Conservation (phyloP, 495 filamentous ascomycete genomes). For the Xylaria flabelliformis region DNA sequence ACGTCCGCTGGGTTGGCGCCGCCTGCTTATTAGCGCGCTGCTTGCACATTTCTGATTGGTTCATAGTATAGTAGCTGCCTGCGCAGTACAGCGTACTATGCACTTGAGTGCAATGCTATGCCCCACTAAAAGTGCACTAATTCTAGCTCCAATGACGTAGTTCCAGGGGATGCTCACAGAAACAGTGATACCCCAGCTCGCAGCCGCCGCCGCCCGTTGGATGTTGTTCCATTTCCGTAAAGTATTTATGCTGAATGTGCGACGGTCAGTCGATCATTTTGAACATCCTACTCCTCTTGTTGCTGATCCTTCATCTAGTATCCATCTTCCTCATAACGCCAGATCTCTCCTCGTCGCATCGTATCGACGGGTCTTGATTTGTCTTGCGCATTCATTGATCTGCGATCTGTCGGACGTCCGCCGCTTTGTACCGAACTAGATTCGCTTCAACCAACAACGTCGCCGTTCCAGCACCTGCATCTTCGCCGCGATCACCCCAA, state of each 20-base stretch:
- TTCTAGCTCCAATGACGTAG: constrained; percentile 21
- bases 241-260: constrained; percentile 22
- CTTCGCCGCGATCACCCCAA: constrained; percentile 21
- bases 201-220: constrained; percentile 10
- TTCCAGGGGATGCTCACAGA: background rate
- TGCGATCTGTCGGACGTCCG: background rate
- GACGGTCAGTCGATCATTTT: constrained; percentile 15
- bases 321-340: background rate
- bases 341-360: constrained; percentile 19
- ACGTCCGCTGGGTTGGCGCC: background rate
- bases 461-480: background rate
- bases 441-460: background rate
- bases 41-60: background rate
- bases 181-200: constrained; percentile 10
- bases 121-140: background rate
- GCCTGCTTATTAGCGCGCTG: background rate
- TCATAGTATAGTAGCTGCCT: background rate
- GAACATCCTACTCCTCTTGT: constrained; percentile 1
- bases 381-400: constrained; percentile 3
- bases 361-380: background rate
- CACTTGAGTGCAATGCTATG: too few species aligned
- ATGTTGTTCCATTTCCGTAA: constrained; percentile 14
- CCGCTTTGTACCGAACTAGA: background rate
- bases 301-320: too few species aligned
- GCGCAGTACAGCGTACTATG: background rate